These are phyloP conservation scores for Calonectria crousiana DNA, from an alignment of 2,329 filamentous ascomycete species.

Conservation along the genomic window DNA sequence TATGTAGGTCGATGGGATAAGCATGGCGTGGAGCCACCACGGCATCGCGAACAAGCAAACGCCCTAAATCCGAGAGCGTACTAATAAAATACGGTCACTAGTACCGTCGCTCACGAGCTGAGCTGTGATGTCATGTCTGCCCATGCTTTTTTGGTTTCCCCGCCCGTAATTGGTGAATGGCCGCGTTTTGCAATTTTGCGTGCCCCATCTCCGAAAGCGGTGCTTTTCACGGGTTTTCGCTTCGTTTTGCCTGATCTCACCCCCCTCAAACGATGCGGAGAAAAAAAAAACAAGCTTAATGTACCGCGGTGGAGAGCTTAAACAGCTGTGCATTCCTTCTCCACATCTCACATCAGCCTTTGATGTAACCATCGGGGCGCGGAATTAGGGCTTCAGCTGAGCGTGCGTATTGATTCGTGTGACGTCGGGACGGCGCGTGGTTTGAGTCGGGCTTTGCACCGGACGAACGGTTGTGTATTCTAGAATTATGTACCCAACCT, in stretches of 20 bases:
- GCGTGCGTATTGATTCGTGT: background rate
- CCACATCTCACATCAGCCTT: conserved; percentile 11
- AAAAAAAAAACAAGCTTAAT: conserved; percentile 3
- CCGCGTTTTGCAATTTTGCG: background rate
- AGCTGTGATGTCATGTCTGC: conserved; percentile 13
- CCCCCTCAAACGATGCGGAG: background rate
- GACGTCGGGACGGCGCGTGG: background rate
- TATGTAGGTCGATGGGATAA: conserved; percentile 13
- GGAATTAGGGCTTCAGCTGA: conserved; percentile 3
- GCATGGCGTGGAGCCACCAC: background rate
- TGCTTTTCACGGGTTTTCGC: background rate
- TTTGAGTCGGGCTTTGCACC: background rate
- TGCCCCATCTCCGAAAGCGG: background rate
- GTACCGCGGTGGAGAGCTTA: background rate
- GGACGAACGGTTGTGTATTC: background rate
- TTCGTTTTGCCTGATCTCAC: background rate
- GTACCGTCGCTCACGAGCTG: background rate
- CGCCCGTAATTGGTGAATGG: background rate
- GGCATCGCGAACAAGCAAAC: background rate
- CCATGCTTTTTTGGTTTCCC: background rate
- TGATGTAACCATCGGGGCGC: background rate
- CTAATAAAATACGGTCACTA: background rate
- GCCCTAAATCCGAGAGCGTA: background rate
- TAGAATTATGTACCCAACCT: background rate
- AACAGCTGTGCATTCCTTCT: background rate